Conservation (phyloP, 1,139 yeast genomes). For the Yarrowia galli region DNA sequence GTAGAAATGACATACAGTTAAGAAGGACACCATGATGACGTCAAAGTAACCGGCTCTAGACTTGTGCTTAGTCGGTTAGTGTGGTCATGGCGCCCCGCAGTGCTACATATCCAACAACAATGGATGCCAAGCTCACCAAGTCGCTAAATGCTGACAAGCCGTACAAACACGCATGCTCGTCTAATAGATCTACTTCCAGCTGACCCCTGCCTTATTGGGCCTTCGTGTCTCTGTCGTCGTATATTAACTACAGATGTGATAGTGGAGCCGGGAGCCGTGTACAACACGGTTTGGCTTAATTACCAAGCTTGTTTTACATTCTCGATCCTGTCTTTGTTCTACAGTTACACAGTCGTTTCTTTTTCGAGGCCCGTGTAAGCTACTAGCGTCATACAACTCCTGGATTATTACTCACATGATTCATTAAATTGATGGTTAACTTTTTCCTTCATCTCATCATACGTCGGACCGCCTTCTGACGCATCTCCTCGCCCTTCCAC, state of each 20-base stretch:
- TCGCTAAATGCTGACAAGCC: conserved; percentile 3
- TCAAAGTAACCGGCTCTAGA: not conserved
- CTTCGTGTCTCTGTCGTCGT: not conserved
- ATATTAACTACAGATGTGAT: not conserved
- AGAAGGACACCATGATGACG: conserved; percentile 10
- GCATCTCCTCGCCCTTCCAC: conserved; percentile 38
- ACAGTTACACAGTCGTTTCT: not conserved
- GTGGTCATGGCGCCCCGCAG: not conserved
- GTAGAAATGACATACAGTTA: not conserved
- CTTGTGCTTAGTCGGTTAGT: not conserved
- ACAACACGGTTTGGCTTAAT: not conserved
- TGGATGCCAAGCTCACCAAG: not conserved
- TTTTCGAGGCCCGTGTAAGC: not conserved
- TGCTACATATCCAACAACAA: not conserved
- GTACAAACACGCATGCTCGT: conserved; percentile 15
- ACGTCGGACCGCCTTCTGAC: conserved; percentile 25
- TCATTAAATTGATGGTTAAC: conserved; percentile 3
- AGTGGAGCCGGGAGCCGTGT: not conserved
- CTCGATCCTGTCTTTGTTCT: not conserved
- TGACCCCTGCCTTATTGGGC: not conserved
- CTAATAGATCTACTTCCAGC: conserved; percentile 25
- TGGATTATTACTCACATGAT: conserved; percentile 1
- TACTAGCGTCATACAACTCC: too few relatives aligned
- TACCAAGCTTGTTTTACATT: conserved; percentile 21
- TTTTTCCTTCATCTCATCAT: conserved; percentile 11